Conservation (phyloP, 2,329 filamentous ascomycete genomes). For the Claviceps sp. region DNA sequence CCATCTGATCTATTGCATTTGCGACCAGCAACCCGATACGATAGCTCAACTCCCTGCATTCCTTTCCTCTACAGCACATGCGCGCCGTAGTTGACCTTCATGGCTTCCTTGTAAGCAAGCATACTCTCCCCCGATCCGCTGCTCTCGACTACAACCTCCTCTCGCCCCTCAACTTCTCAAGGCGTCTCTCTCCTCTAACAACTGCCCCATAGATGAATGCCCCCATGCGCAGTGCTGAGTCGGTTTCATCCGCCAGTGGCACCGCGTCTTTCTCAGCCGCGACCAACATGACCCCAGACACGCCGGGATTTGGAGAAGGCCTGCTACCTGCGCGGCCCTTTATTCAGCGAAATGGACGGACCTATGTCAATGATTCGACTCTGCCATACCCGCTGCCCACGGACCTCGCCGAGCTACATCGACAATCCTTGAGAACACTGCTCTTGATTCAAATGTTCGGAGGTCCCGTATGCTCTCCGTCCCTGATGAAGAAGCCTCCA, state of each 20-base stretch:
- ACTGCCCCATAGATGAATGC: conserved; percentile 21
- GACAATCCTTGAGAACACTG: conserved; percentile 73
- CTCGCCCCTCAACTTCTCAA: background rate
- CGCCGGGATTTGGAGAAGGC: conserved; percentile 29
- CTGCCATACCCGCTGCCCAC: conserved; percentile 74
- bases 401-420: conserved; percentile 75
- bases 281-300: conserved; percentile 37
- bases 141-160: background rate
- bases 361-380: conserved; percentile 63
- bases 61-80: background rate
- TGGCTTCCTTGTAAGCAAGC: conserved; percentile 6
- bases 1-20: background rate
- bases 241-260: conserved; percentile 32
- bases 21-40: background rate
- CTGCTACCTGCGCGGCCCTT: conserved; percentile 38
- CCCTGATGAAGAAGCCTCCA: conserved; percentile 53
- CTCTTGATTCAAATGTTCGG: conserved; percentile 72
- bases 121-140: background rate
- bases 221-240: conserved; percentile 28
- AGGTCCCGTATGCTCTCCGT: conserved; percentile 61
- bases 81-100: conserved; percentile 5
- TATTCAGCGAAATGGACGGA: conserved; percentile 62
- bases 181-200: conserved; percentile 3
- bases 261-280: conserved; percentile 28
- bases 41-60: conserved; percentile 1